Evolutionary conservation across 192 early-diverging fungal genomes (phyloP).

Genomic region (Allomyces javanicus): DNA sequence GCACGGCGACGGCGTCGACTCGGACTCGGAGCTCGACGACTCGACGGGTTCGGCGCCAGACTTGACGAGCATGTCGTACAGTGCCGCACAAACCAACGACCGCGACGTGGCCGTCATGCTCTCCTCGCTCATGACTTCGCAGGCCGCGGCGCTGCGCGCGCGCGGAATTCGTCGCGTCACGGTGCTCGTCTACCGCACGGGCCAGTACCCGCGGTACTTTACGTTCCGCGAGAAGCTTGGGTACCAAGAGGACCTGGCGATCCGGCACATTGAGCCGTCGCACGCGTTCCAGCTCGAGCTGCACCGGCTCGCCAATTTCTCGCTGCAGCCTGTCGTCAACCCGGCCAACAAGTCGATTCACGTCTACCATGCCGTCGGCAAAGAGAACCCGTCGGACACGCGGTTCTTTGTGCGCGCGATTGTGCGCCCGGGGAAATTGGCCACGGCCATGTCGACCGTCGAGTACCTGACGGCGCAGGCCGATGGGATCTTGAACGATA

Average conservation of each 20-base stretch:
- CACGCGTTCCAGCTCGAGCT: conserved; percentile 96
- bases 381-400: conserved; percentile 82
- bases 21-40: background rate
- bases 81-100: background rate
- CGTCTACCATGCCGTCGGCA: conserved; percentile 85
- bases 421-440: conserved; percentile 73
- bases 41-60: too few relatives aligned
- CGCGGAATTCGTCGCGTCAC: conserved; percentile 72
- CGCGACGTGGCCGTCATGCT: conserved; percentile 17
- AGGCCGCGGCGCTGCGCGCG: conserved; percentile 43
- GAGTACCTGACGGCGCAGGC: conserved; percentile 91
- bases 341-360: conserved; percentile 79
- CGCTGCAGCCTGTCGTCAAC: conserved; percentile 84
- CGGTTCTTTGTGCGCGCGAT: conserved; percentile 96
- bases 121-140: conserved; percentile 32
- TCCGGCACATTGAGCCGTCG: conserved; percentile 94
- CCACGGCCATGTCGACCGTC: conserved; percentile 58
- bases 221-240: conserved; percentile 80
- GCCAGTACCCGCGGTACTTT: conserved; percentile 76
- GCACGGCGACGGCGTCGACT: background rate
- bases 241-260: conserved; percentile 77
- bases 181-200: conserved; percentile 64
- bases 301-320: conserved; percentile 77
- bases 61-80: too few relatives aligned
- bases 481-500: conserved; percentile 81